Evolutionary conservation across 2,329 filamentous ascomycete genomes (phyloP), one percentile per base, ranked within the genome.

Genomic region (Venturia oleaginea): DNA sequence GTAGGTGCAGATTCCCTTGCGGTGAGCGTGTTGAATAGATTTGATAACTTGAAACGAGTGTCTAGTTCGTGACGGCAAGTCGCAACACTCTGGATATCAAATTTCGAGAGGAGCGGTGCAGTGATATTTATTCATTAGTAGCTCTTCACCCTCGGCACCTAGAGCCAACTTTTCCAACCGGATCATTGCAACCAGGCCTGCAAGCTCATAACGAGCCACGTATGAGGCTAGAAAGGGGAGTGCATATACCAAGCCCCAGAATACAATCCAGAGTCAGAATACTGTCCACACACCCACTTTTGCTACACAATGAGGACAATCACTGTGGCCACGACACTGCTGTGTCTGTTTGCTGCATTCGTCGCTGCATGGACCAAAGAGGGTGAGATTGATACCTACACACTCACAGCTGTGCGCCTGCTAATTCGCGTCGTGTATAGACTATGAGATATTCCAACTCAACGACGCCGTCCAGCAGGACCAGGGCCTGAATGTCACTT

Each of bases 381-480:
- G 83, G 90, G 90, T 89, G 77, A 70, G 80, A 75, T n/a, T 24
- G 30, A 57, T 34, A 22, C n/a, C 17, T 37, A 22, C 34, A 17
- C 37, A 43, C 43, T 57, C 37, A 43, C 11, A 32, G 11, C 10
- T 48, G 46, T 64, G 32, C 46, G 15, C 8, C 19, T 22, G 19
- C 59, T 63, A 30, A 61, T n/a, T 27, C 32, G 22, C 30, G 10
- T 27, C 24, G 46, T 22, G 22, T 55, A 13, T 72, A 95, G 94
- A 99, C 78, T 91, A 95, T 74, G 94, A 99, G 79, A 97, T 99
- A 79, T 99, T 99, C 81, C 90, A 92, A 71, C 83, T 99, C 67
- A 88, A 88, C 72, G 92, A 97, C 78, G 94, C 97, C 75, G 84
- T 99, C 64, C 79, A 84, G 66, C 78, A 85, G 55, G 80, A 86